Percentiles rank a stretch among this genome's conserved stretches.
Conservation (phyloP, 108 stramenopile genomes). For the Nitzschia sp. region DNA sequence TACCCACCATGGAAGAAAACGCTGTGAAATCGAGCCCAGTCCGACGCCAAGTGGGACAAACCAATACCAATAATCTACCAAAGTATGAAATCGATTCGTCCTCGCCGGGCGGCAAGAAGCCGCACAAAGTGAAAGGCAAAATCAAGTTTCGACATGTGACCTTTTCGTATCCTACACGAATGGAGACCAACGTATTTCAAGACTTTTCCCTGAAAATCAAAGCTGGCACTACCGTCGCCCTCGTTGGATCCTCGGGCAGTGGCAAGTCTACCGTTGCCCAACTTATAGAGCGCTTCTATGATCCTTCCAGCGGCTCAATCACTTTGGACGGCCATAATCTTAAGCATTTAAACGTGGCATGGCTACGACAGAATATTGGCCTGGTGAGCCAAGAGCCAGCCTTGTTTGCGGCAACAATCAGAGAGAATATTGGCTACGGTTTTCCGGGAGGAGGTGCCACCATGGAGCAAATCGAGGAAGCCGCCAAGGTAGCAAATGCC, state of each 20-base stretch:
- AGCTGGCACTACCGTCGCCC: constrained; percentile 48
- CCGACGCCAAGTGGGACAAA: not conserved
- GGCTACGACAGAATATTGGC: constrained; percentile 82
- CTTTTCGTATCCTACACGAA: constrained; percentile 88
- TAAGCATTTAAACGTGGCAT: constrained; percentile 73
- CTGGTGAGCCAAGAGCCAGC: constrained; percentile 93
- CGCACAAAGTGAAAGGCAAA: constrained; percentile 41
- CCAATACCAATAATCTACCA: constrained; percentile 24
- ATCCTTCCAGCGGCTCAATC: constrained; percentile 70
- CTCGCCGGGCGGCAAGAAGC: constrained; percentile 54
- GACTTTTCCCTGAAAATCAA: constrained; percentile 42
- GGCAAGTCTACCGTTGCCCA: constrained; percentile 77
- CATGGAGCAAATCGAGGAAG: constrained; percentile 72
- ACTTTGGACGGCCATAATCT: constrained; percentile 88
- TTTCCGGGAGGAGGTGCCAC: constrained; percentile 43
- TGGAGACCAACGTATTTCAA: constrained; percentile 40
- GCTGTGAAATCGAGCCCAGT: constrained; percentile 26
- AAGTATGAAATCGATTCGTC: constrained; percentile 64
- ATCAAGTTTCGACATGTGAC: constrained; percentile 64
- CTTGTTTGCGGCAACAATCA: constrained; percentile 89
- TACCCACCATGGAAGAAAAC: constrained; percentile 25
- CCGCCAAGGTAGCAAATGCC: constrained; percentile 89
- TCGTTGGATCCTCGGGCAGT: constrained; percentile 58
- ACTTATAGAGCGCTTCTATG: constrained; percentile 93
- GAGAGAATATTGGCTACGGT: constrained; percentile 91